Percentiles rank a stretch among this genome's conserved stretches.
phyloP scores from a whole-genome alignment of 1,284 basidiomycete genomes.

The Apiotrichum porosum region DNA sequence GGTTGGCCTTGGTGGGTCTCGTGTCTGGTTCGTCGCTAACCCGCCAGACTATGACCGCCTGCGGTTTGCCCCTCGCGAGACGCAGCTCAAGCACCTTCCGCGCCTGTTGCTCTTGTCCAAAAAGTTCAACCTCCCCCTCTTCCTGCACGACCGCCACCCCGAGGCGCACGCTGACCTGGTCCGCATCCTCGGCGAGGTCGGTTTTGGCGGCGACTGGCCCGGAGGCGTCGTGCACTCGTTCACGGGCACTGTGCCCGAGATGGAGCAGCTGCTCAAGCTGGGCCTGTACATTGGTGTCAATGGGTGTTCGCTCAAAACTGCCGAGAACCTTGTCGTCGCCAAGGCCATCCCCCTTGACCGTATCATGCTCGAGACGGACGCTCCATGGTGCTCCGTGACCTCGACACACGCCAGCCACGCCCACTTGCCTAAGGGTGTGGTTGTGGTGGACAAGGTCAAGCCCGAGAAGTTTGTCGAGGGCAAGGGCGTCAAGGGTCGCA shows the following conservation, averaged over 20 bases:
- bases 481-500: conserved; percentile 71
- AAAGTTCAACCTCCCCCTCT: conserved; percentile 69
- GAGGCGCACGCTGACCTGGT: conserved; percentile 69
- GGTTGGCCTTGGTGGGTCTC: conserved; percentile 66
- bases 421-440: conserved; percentile 58
- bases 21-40: too few relatives aligned
- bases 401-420: conserved; percentile 66
- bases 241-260: conserved; percentile 67
- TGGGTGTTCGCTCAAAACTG: conserved; percentile 78
- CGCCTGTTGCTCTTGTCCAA: conserved; percentile 66
- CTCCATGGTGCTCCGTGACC: conserved; percentile 78
- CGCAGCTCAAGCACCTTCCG: conserved; percentile 68
- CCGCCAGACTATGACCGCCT: conserved; percentile 75
- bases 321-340: conserved; percentile 62
- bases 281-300: conserved; percentile 73
- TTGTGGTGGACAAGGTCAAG: conserved; percentile 56
- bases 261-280: conserved; percentile 63
- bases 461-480: conserved; percentile 64
- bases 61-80: conserved; percentile 62
- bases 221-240: conserved; percentile 84
- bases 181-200: conserved; percentile 46
- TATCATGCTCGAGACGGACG: conserved; percentile 77
- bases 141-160: conserved; percentile 76
- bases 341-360: conserved; percentile 60
- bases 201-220: conserved; percentile 52